These are phyloP conservation scores for Tylopilus sp. DNA, from an alignment of 1,284 basidiomycete genomes.

Conservation along the genomic window DNA sequence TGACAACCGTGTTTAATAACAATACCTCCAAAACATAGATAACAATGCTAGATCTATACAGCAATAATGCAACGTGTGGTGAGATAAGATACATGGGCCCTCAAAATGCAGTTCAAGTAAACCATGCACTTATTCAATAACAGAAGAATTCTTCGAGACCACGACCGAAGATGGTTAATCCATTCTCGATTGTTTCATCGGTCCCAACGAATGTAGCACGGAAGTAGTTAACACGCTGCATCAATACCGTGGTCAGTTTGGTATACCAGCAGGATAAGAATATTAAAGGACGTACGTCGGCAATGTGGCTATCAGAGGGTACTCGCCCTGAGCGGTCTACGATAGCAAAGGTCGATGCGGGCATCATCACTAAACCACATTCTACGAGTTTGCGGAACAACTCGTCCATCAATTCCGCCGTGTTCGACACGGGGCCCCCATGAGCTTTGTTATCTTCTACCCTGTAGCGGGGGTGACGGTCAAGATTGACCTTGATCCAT, in stretches of 20 bases:
- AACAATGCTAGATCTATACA: background rate
- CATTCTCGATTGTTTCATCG: slow-evolving; percentile 44
- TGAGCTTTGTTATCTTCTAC: slow-evolving; percentile 23
- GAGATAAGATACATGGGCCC: background rate
- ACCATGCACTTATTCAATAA: slow-evolving; percentile 14
- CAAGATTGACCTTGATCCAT: slow-evolving; percentile 47
- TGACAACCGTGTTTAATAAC: background rate
- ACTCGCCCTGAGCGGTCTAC: slow-evolving; percentile 35
- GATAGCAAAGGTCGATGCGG: slow-evolving; percentile 47
- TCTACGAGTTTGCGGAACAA: slow-evolving; percentile 43
- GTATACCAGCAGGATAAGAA: background rate
- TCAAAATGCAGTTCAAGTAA: background rate
- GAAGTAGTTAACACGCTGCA: slow-evolving; percentile 44
- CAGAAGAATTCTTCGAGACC: slow-evolving; percentile 42
- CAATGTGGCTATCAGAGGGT: slow-evolving; percentile 32
- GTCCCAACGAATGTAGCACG: slow-evolving; percentile 45
- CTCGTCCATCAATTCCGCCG: slow-evolving; percentile 48
- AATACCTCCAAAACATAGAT: slow-evolving; percentile 5
- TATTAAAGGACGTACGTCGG: slow-evolving; percentile 32
- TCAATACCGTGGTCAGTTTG: slow-evolving; percentile 4
- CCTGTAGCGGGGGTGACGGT: slow-evolving; percentile 41
- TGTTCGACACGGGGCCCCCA: slow-evolving; percentile 39
- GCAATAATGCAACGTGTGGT: background rate
- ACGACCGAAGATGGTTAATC: slow-evolving; percentile 39
- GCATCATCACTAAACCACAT: slow-evolving; percentile 46